Evolutionary conservation across 2,329 filamentous ascomycete species (phyloP).

Genomic region (Sporothrix sp.): DNA sequence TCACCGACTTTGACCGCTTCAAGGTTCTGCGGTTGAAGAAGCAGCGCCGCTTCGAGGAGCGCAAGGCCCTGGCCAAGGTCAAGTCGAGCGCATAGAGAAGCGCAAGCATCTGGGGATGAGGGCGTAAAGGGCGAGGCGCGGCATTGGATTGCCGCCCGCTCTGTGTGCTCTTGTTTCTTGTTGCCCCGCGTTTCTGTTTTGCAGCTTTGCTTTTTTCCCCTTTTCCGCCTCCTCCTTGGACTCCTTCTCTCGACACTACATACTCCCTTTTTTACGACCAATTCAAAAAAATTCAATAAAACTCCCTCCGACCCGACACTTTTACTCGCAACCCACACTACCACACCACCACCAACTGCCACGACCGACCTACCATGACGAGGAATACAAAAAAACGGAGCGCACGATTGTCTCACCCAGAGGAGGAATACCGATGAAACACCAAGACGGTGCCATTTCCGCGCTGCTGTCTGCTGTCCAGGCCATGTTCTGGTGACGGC

Average conservation of each 20-base stretch:
- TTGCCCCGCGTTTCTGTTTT: not conserved
- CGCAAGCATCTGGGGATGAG: not conserved
- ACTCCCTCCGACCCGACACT: not conserved
- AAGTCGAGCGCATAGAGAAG: conserved; percentile 62
- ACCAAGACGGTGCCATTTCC: not conserved
- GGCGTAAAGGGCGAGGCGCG: not conserved
- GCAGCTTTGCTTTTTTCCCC: not conserved
- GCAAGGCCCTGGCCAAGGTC: conserved; percentile 92
- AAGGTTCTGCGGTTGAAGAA: conserved; percentile 99
- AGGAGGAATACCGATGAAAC: not conserved
- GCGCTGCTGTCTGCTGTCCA: not conserved
- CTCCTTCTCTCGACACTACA: not conserved
- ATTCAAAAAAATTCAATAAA: conserved; percentile 6
- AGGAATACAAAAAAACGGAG: not conserved
- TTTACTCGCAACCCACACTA: not conserved
- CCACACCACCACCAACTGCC: not conserved
- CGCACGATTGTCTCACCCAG: not conserved
- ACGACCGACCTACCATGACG: not conserved
- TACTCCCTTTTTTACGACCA: conserved; percentile 4
- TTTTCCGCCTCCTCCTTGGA: not conserved
- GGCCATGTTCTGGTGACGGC: not conserved
- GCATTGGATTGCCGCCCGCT: not conserved
- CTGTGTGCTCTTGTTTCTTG: not conserved
- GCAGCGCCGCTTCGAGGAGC: conserved; percentile 97
- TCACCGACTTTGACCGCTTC: conserved; percentile 99